Evolutionary conservation across 2,329 filamentous ascomycete species (phyloP).

Genomic region (Microcyclosporella mali): DNA sequence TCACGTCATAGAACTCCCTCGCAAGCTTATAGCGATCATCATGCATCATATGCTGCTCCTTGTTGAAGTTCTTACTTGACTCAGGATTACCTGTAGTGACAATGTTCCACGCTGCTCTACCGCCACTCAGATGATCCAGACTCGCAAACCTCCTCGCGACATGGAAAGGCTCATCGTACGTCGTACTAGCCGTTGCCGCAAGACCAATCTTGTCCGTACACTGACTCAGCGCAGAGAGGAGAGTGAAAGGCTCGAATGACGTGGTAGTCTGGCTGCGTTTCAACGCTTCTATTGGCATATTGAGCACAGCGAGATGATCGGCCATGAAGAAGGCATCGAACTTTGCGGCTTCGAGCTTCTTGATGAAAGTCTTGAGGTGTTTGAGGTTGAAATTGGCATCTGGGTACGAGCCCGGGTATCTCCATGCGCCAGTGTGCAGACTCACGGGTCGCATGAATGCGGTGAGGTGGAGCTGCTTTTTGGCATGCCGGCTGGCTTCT

Average conservation of each 20-base stretch:
- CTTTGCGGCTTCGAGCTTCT: constrained; percentile 45
- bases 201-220: constrained; percentile 39
- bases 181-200: constrained; percentile 34
- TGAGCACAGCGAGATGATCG: constrained; percentile 37
- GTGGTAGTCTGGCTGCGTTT: constrained; percentile 54
- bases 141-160: constrained; percentile 34
- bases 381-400: constrained; percentile 54
- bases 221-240: constrained; percentile 42
- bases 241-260: constrained; percentile 45
- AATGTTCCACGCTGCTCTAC: constrained; percentile 45
- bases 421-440: constrained; percentile 44
- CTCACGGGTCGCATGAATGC: constrained; percentile 32
- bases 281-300: constrained; percentile 48
- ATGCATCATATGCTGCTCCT: constrained; percentile 42
- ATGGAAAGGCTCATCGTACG: constrained; percentile 34
- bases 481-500: not conserved
- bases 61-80: constrained; percentile 43
- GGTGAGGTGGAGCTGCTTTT: constrained; percentile 11
- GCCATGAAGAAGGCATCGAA: constrained; percentile 50
- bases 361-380: constrained; percentile 49
- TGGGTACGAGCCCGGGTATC: constrained; percentile 44
- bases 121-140: constrained; percentile 35
- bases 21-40: constrained; percentile 47
- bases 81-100: constrained; percentile 46
- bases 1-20: constrained; percentile 38